Conservation (phyloP, 768 basidiomycete genomes). For the Cystobasidium onofrii region DNA sequence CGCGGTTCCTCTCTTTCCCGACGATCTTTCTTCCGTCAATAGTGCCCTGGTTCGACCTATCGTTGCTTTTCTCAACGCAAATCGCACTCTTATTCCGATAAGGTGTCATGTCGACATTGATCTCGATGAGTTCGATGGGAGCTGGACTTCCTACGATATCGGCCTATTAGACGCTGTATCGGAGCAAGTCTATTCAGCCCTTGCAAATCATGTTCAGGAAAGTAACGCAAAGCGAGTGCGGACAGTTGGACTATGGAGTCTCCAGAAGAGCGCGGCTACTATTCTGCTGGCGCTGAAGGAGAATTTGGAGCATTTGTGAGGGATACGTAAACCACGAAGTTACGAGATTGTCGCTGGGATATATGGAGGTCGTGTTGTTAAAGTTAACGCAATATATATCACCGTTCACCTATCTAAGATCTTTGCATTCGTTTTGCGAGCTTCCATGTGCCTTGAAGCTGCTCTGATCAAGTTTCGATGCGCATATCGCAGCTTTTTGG, state of each 20-base stretch:
- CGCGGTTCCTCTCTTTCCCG: conserved; percentile 58
- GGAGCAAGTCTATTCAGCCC: conserved; percentile 80
- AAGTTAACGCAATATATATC: no score
- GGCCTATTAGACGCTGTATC: conserved; percentile 87
- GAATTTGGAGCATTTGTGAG: conserved; percentile 24
- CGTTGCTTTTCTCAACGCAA: conserved; percentile 84
- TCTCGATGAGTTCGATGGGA: conserved; percentile 79
- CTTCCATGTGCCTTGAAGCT: background rate
- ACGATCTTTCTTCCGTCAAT: conserved; percentile 74
- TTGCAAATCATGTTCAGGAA: conserved; percentile 80
- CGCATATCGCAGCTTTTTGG: no score
- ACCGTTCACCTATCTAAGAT: no score
- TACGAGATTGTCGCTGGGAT: no score
- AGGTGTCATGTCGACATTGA: conserved; percentile 79
- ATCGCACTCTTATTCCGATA: conserved; percentile 87
- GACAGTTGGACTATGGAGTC: conserved; percentile 85
- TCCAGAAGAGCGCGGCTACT: conserved; percentile 86
- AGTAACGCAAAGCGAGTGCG: conserved; percentile 79
- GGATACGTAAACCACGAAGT: no score
- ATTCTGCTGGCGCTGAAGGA: conserved; percentile 50
- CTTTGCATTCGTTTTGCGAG: no score
- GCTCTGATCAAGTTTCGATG: background rate
- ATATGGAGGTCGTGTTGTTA: no score
- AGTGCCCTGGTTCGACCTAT: conserved; percentile 88
- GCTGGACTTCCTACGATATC: conserved; percentile 78